These are phyloP conservation scores for Aspergillus sp. DNA, from an alignment of 2,329 filamentous ascomycete species.

Conservation along the genomic window DNA sequence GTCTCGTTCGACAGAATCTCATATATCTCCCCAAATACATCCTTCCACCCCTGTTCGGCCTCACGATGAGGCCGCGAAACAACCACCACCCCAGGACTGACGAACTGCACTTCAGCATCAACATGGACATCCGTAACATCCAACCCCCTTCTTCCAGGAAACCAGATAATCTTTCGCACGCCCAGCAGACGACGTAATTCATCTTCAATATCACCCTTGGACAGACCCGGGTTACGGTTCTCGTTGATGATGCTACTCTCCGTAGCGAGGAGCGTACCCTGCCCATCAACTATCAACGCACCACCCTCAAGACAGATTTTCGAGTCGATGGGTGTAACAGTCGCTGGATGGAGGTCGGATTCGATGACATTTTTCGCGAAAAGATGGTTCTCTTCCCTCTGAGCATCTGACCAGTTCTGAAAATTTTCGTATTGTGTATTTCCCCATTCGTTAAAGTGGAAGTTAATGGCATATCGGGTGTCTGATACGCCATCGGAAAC, in stretches of 20 bases:
- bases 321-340: slow-evolving; percentile 10
- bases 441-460: slow-evolving; percentile 18
- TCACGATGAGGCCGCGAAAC: slow-evolving; percentile 13
- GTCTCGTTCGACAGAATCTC: slow-evolving; percentile 10
- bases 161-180: slow-evolving; percentile 24
- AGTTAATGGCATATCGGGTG: slow-evolving; percentile 12
- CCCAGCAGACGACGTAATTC: slow-evolving; percentile 19
- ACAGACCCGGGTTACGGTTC: slow-evolving; percentile 18
- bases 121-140: slow-evolving; percentile 27
- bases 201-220: slow-evolving; percentile 15
- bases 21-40: slow-evolving; percentile 14
- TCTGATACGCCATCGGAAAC: slow-evolving; percentile 10
- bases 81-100: slow-evolving; percentile 19
- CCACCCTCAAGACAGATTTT: slow-evolving; percentile 22
- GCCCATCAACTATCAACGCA: slow-evolving; percentile 22
- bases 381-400: slow-evolving; percentile 8
- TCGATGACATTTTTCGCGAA: slow-evolving; percentile 14
- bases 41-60: slow-evolving; percentile 9
- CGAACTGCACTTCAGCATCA: slow-evolving; percentile 22
- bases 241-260: slow-evolving; percentile 25
- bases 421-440: slow-evolving; percentile 10
- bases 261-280: slow-evolving; percentile 24
- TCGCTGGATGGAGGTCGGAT: slow-evolving; percentile 6
- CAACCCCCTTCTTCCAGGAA: slow-evolving; percentile 16
- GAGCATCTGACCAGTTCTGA: slow-evolving; percentile 8